These are phyloP conservation scores for Lepidium didymum DNA, from an alignment of 345 rosid species.

Conservation along the genomic window DNA sequence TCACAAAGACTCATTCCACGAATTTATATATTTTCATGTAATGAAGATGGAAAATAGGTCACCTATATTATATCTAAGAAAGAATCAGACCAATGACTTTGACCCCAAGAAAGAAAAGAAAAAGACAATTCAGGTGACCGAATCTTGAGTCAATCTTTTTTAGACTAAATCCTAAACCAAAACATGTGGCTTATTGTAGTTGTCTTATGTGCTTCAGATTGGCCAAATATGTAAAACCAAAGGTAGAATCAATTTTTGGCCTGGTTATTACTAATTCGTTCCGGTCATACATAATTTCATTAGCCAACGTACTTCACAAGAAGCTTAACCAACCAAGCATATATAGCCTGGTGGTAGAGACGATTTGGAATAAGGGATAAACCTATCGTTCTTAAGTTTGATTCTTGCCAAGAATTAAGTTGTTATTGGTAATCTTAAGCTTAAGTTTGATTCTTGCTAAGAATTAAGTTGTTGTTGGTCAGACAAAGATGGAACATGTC, in stretches of 20 bases:
- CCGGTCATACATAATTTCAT: background rate
- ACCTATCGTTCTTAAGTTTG: too few relatives aligned
- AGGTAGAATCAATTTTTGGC: background rate
- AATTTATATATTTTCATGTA: background rate
- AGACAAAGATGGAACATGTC: too few relatives aligned
- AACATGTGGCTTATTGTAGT: background rate
- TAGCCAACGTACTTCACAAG: background rate
- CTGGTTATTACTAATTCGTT: background rate
- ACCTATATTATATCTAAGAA: background rate
- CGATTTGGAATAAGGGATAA: too few relatives aligned
- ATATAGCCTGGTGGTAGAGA: too few relatives aligned
- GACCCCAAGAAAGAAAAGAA: background rate
- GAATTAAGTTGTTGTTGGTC: too few relatives aligned
- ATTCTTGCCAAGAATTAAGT: too few relatives aligned
- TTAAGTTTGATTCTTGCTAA: too few relatives aligned
- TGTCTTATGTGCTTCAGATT: background rate
- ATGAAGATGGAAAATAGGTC: background rate
- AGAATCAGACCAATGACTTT: slow-evolving; percentile 4
- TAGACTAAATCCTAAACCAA: background rate
- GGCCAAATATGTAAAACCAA: background rate
- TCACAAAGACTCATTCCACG: background rate
- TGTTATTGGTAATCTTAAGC: too few relatives aligned
- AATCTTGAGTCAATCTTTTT: background rate
- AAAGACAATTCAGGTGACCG: background rate
- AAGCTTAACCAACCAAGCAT: background rate